Percentiles rank a stretch among this genome's conserved stretches.
Conservation (phyloP, 768 basidiomycete species). For the Filobasidium floriforme region DNA sequence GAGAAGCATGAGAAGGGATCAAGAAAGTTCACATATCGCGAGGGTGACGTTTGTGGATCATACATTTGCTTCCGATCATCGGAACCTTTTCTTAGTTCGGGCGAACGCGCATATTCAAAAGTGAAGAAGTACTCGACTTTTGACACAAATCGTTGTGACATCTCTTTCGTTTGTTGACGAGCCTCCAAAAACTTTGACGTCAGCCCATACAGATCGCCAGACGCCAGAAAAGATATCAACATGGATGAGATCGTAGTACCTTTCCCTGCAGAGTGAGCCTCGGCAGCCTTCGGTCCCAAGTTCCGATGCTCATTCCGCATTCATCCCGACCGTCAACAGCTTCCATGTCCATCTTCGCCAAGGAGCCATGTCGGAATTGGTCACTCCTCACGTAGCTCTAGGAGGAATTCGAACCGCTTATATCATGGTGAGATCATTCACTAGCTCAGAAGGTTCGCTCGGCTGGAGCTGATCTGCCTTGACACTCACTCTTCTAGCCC, state of each 20-base stretch:
- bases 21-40: too few species aligned
- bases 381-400: conserved; percentile 77
- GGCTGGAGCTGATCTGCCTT: background rate
- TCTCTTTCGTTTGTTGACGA: too few species aligned
- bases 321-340: conserved; percentile 29
- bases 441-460: background rate
- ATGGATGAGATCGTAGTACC: conserved; percentile 33
- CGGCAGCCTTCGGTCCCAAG: too few species aligned
- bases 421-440: conserved; percentile 65
- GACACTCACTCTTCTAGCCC: conserved; percentile 53
- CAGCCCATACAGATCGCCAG: too few species aligned
- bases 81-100: too few species aligned
- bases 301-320: conserved; percentile 1
- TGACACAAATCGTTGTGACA: too few species aligned
- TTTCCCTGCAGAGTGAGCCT: conserved; percentile 40
- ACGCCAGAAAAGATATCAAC: too few species aligned
- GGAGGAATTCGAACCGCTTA: conserved; percentile 89
- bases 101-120: too few species aligned
- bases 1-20: too few species aligned
- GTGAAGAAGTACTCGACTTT: too few species aligned
- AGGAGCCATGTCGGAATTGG: conserved; percentile 68
- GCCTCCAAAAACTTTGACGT: background rate
- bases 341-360: conserved; percentile 97
- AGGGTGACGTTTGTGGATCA: too few species aligned
- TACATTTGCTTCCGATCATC: too few species aligned